Conservation (phyloP, 1,284 basidiomycete genomes). For the Austroboletus novae-zelandiae region DNA sequence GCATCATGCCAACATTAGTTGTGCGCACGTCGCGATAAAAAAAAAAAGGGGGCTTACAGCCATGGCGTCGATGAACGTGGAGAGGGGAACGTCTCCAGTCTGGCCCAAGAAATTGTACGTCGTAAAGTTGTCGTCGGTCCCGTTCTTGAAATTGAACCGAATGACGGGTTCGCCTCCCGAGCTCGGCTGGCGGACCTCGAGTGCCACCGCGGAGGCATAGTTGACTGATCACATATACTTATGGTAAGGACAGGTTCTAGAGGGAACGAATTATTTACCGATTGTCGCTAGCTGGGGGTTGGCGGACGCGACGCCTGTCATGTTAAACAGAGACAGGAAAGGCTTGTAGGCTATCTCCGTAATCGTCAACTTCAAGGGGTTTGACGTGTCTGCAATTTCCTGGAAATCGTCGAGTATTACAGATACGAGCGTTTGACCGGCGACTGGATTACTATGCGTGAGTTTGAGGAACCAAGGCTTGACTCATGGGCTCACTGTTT, state of each 20-base stretch:
- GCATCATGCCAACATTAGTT: background rate
- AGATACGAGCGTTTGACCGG: slow-evolving; percentile 65
- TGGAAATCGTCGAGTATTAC: slow-evolving; percentile 60
- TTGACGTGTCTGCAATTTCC: slow-evolving; percentile 55
- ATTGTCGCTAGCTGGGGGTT: slow-evolving; percentile 62
- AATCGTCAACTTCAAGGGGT: slow-evolving; percentile 66
- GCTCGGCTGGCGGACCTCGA: slow-evolving; percentile 62
- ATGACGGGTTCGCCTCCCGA: slow-evolving; percentile 51
- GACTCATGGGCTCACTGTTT: slow-evolving; percentile 52
- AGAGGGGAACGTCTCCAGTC: slow-evolving; percentile 56
- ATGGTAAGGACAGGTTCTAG: background rate
- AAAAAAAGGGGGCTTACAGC: slow-evolving; percentile 34
- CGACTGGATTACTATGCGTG: slow-evolving; percentile 44
- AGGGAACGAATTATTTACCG: slow-evolving; percentile 39
- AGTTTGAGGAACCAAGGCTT: background rate
- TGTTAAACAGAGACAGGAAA: slow-evolving; percentile 78
- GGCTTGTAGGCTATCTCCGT: slow-evolving; percentile 78
- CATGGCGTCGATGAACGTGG: slow-evolving; percentile 52
- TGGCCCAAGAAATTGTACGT: slow-evolving; percentile 64
- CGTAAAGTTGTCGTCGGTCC: slow-evolving; percentile 53
- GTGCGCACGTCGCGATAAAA: background rate
- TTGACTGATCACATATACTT: slow-evolving; percentile 45
- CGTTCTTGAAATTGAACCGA: slow-evolving; percentile 80
- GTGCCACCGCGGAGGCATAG: slow-evolving; percentile 67
- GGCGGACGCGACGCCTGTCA: slow-evolving; percentile 56